Evolutionary conservation across 1,139 yeast genomes (phyloP).

Genomic region (Blastobotrys persicus): DNA sequence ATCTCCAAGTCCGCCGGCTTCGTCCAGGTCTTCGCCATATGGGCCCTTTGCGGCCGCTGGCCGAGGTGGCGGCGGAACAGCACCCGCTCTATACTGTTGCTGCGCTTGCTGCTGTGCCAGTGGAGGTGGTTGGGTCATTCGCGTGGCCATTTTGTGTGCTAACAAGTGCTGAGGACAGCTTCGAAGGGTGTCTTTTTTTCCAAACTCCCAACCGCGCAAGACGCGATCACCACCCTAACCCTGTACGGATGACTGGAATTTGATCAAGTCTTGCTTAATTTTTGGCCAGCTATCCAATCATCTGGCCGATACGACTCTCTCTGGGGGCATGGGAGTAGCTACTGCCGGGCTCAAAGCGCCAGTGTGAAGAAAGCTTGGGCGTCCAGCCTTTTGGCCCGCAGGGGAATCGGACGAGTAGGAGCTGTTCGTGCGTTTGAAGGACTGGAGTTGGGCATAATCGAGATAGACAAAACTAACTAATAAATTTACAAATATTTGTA

Average conservation of each 20-base stretch:
- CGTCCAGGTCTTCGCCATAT: constrained; percentile 28
- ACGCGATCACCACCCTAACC: constrained; percentile 4
- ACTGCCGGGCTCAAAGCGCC: constrained; percentile 13
- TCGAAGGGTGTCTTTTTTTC: background rate
- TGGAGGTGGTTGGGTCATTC: constrained; percentile 8
- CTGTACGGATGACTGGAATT: no score
- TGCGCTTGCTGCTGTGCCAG: constrained; percentile 5
- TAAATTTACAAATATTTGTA: background rate
- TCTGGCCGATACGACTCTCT: constrained; percentile 11
- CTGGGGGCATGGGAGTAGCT: constrained; percentile 12
- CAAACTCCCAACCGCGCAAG: background rate
- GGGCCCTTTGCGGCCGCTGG: constrained; percentile 11
- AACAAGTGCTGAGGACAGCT: background rate
- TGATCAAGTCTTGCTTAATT: no score
- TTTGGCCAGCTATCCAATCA: constrained; percentile 11
- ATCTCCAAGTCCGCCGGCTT: constrained; percentile 38
- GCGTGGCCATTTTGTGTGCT: constrained; percentile 1
- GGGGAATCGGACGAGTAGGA: constrained; percentile 12
- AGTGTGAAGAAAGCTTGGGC: constrained; percentile 8
- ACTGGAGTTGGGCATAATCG: constrained; percentile 2
- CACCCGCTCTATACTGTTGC: constrained; percentile 8
- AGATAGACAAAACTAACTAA: background rate
- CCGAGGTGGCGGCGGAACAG: constrained; percentile 5
- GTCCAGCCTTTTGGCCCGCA: constrained; percentile 1
- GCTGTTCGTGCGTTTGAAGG: constrained; percentile 9